Evolutionary conservation across 768 basidiomycete genomes (phyloP).

Genomic region (Tulasnella sp.): DNA sequence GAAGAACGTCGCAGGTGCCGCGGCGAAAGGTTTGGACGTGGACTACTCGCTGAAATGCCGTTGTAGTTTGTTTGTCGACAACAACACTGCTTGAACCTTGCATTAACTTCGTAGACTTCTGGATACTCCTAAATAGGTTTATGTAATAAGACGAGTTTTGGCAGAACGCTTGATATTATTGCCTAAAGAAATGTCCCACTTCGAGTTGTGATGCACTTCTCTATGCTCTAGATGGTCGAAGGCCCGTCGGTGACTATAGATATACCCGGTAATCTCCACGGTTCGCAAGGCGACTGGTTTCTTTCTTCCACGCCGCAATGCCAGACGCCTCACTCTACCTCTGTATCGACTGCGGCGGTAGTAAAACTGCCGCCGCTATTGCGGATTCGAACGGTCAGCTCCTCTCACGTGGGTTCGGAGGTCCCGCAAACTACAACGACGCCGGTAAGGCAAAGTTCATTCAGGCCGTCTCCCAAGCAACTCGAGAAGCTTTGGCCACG

Average conservation of each 20-base stretch:
- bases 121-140: too few relatives aligned
- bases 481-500: constrained; percentile 48
- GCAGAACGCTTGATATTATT: too few relatives aligned
- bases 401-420: constrained; percentile 63
- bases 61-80: neutral
- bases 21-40: constrained; percentile 11
- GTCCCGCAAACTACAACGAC: constrained; percentile 84
- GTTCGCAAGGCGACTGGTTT: neutral
- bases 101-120: too few relatives aligned
- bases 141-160: too few relatives aligned
- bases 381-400: constrained; percentile 55
- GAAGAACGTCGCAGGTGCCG: neutral
- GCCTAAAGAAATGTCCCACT: too few relatives aligned
- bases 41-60: neutral
- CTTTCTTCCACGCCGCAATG: neutral
- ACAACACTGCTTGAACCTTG: neutral
- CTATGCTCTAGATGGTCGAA: too few relatives aligned
- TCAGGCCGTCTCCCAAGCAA: constrained; percentile 49
- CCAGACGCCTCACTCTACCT: constrained; percentile 48
- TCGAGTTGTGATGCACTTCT: too few relatives aligned
- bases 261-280: neutral
- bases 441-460: constrained; percentile 62
- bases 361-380: constrained; percentile 79
- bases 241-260: neutral
- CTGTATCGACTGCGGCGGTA: constrained; percentile 85